Evolutionary conservation across 2,329 filamentous ascomycete genomes (phyloP).

Genomic region (Pezicula neosporulosa): DNA sequence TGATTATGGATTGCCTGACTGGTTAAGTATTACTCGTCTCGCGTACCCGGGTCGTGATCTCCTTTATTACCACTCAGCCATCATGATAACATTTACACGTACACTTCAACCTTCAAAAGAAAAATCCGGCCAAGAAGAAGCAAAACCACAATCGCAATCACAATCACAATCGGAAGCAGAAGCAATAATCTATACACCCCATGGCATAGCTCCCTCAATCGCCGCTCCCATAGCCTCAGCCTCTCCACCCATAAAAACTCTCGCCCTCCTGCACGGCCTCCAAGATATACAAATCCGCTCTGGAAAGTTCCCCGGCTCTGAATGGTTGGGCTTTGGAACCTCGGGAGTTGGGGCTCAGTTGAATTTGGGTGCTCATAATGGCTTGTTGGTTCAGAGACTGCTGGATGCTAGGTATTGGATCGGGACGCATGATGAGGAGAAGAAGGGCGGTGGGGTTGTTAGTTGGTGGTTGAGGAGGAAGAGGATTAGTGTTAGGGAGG

Average conservation of each 20-base stretch:
- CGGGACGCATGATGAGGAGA: slow-evolving; percentile 62
- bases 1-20: slow-evolving; percentile 44
- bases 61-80: slow-evolving; percentile 58
- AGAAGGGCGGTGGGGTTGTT: slow-evolving; percentile 54
- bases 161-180: slow-evolving; percentile 34
- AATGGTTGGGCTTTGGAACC: too few species aligned
- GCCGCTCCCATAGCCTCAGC: slow-evolving; percentile 40
- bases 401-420: slow-evolving; percentile 60
- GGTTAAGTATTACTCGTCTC: slow-evolving; percentile 59
- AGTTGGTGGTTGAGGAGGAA: slow-evolving; percentile 45
- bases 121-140: background rate
- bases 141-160: slow-evolving; percentile 15
- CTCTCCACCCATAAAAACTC: slow-evolving; percentile 42
- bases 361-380: slow-evolving; percentile 62
- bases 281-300: slow-evolving; percentile 52
- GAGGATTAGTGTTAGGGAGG: slow-evolving; percentile 39
- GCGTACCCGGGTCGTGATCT: slow-evolving; percentile 46
- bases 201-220: slow-evolving; percentile 50
- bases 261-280: slow-evolving; percentile 62
- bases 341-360: slow-evolving; percentile 46
- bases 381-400: slow-evolving; percentile 49
- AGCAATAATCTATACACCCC: slow-evolving; percentile 61
- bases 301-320: slow-evolving; percentile 16
- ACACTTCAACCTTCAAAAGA: too few species aligned
- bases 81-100: slow-evolving; percentile 52